Percentiles rank a stretch among this genome's conserved stretches.
phyloP scores from a whole-genome alignment of 2,329 filamentous ascomycete species.

The Cladophialophora chaetospira region DNA sequence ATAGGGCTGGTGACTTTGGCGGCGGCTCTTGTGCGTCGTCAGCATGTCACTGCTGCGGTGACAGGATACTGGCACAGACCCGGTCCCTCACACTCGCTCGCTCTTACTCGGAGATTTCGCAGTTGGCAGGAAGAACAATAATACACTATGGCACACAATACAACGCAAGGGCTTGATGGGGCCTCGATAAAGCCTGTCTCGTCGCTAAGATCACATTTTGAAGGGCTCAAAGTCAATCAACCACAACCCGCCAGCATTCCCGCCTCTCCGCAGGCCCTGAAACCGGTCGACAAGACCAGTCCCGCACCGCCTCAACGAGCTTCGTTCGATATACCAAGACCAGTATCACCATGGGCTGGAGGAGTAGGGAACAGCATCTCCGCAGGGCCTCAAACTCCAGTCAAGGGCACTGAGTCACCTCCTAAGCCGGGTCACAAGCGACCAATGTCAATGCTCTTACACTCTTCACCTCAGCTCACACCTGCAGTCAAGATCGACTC shows the following conservation, averaged over 20 bases:
- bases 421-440: constrained; percentile 62
- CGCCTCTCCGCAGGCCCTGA: constrained; percentile 37
- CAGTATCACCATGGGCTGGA: constrained; percentile 43
- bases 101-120: neutral
- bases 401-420: constrained; percentile 48
- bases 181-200: constrained; percentile 46
- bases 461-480: constrained; percentile 45
- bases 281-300: constrained; percentile 37
- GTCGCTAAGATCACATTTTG: constrained; percentile 52
- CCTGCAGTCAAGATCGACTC: constrained; percentile 48
- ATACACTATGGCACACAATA: constrained; percentile 26
- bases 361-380: constrained; percentile 32
- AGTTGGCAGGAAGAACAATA: constrained; percentile 12
- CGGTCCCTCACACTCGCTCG: neutral
- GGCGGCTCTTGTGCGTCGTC: neutral
- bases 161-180: constrained; percentile 27
- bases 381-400: constrained; percentile 32
- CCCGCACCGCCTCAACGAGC: constrained; percentile 39
- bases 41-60: constrained; percentile 13
- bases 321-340: constrained; percentile 47
- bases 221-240: constrained; percentile 44
- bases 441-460: constrained; percentile 48
- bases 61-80: neutral
- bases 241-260: constrained; percentile 24
- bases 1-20: neutral